Percentiles rank a stretch among this genome's conserved stretches.
Conservation (phyloP, 148 eudicot species). For the Amaranthus hypochondriacus region DNA sequence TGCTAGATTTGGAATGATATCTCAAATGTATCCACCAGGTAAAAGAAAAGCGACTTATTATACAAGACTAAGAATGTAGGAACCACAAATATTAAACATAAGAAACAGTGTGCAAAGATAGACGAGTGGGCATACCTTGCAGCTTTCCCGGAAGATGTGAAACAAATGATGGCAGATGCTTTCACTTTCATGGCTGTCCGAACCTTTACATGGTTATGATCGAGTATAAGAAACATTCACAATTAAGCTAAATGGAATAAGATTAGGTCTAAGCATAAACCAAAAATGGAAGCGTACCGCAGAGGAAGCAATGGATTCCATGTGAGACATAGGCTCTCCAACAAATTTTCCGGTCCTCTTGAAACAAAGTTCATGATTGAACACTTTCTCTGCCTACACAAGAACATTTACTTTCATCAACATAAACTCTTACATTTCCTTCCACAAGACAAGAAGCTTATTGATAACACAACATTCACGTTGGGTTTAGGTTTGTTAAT, state of each 20-base stretch:
- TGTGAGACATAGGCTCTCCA: slow-evolving; percentile 81
- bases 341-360: slow-evolving; percentile 72
- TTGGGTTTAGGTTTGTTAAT: too few species aligned
- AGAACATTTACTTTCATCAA: neutral
- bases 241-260: neutral
- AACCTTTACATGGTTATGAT: slow-evolving; percentile 37
- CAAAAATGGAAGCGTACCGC: slow-evolving; percentile 44
- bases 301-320: slow-evolving; percentile 90
- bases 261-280: neutral
- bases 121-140: slow-evolving; percentile 47
- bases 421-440: too few species aligned
- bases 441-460: too few species aligned
- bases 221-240: neutral
- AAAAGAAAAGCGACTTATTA: neutral
- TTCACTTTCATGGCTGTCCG: slow-evolving; percentile 88
- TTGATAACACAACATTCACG: too few species aligned
- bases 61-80: too few species aligned
- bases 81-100: neutral
- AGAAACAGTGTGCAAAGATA: neutral
- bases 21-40: neutral
- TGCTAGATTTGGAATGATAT: neutral
- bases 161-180: slow-evolving; percentile 84
- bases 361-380: slow-evolving; percentile 74
- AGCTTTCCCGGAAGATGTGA: slow-evolving; percentile 88
- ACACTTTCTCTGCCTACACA: slow-evolving; percentile 82